Conservation (phyloP, 306 rosid species). For the Dryas drummondii region DNA sequence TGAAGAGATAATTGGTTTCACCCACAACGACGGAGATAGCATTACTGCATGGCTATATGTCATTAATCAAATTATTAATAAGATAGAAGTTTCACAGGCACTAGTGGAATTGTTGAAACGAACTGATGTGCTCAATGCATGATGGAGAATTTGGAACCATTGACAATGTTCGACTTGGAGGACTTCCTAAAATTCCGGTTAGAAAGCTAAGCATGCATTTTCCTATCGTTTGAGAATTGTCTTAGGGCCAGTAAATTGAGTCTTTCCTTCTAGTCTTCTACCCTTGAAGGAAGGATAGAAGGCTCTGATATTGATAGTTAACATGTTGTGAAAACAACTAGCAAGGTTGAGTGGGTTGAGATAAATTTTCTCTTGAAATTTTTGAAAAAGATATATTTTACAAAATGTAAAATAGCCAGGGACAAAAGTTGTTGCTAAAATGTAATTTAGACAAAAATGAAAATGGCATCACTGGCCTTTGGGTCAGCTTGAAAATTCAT, state of each 20-base stretch:
- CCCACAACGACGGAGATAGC: no score
- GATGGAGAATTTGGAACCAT: constrained; percentile 98
- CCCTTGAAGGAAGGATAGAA: constrained; percentile 17
- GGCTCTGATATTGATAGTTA: constrained; percentile 29
- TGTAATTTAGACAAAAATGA: no score
- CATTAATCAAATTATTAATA: background rate
- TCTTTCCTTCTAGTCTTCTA: constrained; percentile 8
- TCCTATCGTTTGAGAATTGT: constrained; percentile 13
- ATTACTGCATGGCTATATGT: no score
- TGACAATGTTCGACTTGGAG: constrained; percentile 93
- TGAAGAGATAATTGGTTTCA: no score
- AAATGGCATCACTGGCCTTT: no score
- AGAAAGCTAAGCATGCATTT: constrained; percentile 30
- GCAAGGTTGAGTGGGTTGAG: constrained; percentile 99
- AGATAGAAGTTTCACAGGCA: constrained; percentile 96
- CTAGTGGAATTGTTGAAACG: constrained; percentile 87
- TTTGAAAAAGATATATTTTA: no score
- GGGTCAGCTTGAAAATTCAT: no score
- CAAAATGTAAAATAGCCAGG: no score
- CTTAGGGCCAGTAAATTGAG: constrained; percentile 10
- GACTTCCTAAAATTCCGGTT: constrained; percentile 94
- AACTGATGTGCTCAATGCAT: constrained; percentile 86
- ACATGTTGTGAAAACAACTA: constrained; percentile 33
- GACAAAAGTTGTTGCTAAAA: no score
- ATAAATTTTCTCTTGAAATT: no score